Conservation (phyloP, 805 yeast genomes). For the Barnettozyma sucrosica region DNA sequence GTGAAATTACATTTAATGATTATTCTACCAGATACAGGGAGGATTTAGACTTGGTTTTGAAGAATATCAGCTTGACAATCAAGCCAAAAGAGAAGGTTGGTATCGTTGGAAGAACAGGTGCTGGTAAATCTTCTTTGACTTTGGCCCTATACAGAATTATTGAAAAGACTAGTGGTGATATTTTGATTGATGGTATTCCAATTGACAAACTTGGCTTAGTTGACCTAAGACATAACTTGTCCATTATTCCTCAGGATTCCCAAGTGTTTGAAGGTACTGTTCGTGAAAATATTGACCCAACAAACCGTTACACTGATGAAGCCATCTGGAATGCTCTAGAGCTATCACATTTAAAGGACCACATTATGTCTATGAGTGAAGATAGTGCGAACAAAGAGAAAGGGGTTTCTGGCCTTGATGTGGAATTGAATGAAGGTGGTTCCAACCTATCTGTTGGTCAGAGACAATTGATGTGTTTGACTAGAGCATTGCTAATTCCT, state of each 20-base stretch:
- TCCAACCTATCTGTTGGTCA: conserved; percentile 71
- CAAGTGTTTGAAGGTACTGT: conserved; percentile 62
- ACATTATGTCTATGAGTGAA: conserved; percentile 33
- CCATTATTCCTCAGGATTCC: conserved; percentile 67
- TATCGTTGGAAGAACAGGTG: conserved; percentile 75
- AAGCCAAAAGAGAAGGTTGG: conserved; percentile 59
- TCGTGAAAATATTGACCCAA: conserved; percentile 60
- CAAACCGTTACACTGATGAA: conserved; percentile 43
- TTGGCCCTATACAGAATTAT: conserved; percentile 56
- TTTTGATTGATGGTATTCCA: conserved; percentile 50
- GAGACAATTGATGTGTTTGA: conserved; percentile 74
- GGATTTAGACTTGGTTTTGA: conserved; percentile 54
- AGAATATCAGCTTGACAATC: conserved; percentile 39
- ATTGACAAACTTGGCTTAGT: conserved; percentile 44
- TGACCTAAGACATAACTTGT: conserved; percentile 50
- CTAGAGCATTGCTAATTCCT: conserved; percentile 65
- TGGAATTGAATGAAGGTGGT: conserved; percentile 61
- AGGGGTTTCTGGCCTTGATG: conserved; percentile 47
- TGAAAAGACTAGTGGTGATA: conserved; percentile 50
- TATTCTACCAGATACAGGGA: conserved; percentile 56
- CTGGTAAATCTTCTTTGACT: conserved; percentile 63
- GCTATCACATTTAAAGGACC: conserved; percentile 52
- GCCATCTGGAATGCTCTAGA: conserved; percentile 51
- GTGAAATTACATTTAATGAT: conserved; percentile 42
- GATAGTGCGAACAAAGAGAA: conserved; percentile 31